phyloP scores from a whole-genome alignment of 345 rosid genomes.

The Durio zibethinus region DNA sequence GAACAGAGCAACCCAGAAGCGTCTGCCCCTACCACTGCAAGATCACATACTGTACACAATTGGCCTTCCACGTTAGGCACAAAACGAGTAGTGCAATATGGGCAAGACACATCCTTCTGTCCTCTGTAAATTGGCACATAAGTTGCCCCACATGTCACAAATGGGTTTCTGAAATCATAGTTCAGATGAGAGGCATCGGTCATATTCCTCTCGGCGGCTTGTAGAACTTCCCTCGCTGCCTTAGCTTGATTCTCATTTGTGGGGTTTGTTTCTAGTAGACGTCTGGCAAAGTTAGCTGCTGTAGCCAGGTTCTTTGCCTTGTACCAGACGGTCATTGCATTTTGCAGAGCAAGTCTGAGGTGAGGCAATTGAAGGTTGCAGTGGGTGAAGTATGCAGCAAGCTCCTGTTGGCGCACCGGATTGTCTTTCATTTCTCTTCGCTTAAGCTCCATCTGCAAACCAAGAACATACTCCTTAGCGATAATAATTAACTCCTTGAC shows the following conservation, averaged over 20 bases:
- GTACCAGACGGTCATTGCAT: constrained; percentile 77
- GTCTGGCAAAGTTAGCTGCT: constrained; percentile 77
- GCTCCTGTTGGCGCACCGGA: constrained; percentile 81
- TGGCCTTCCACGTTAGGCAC: constrained; percentile 73
- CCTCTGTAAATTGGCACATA: constrained; percentile 89
- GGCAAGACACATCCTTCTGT: constrained; percentile 79
- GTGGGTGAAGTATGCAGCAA: constrained; percentile 97
- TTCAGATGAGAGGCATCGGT: constrained; percentile 60
- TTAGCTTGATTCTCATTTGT: constrained; percentile 66
- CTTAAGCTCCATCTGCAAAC: constrained; percentile 74
- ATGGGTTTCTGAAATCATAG: constrained; percentile 93
- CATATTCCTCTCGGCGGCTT: constrained; percentile 80
- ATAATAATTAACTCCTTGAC: constrained; percentile 71
- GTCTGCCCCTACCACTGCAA: constrained; percentile 82
- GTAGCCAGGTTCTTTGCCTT: constrained; percentile 73
- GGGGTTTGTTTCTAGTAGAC: constrained; percentile 81
- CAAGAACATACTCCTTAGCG: constrained; percentile 81
- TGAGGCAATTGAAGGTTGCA: constrained; percentile 86
- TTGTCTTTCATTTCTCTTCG: constrained; percentile 74
- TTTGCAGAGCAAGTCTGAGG: constrained; percentile 62
- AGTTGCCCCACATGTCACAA: constrained; percentile 82
- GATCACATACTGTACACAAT: constrained; percentile 74
- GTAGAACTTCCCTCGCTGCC: constrained; percentile 74
- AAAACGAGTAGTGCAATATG: constrained; percentile 77
- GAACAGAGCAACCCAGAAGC: constrained; percentile 93